Evolutionary conservation across 257 asterid genomes (phyloP).

Genomic region (Solanum tacnaense): DNA sequence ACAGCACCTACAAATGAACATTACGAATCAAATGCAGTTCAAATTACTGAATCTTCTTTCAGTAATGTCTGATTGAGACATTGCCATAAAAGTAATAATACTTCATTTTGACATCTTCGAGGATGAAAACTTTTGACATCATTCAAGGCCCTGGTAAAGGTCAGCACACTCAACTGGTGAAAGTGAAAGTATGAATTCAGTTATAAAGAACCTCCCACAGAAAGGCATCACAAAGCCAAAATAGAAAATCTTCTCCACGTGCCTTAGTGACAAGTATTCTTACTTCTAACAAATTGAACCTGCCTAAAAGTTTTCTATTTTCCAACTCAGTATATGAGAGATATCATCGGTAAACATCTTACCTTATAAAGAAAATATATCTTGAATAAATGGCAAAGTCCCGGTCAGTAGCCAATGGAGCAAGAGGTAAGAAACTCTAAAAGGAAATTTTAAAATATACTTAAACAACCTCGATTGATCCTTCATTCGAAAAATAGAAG

Average conservation of each 20-base stretch:
- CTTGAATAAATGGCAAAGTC: background rate
- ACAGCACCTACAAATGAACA: conserved; percentile 42
- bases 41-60: background rate
- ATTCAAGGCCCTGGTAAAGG: background rate
- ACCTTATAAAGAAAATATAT: background rate
- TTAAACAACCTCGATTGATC: background rate
- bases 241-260: background rate
- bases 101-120: background rate
- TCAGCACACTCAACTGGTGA: background rate
- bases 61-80: background rate
- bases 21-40: background rate
- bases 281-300: background rate
- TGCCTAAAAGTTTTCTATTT: background rate
- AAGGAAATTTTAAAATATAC: background rate
- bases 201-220: background rate
- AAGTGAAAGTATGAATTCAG: background rate
- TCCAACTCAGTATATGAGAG: background rate
- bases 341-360: background rate
- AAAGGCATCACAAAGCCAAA: background rate
- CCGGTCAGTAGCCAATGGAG: background rate
- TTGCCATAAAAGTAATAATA: background rate
- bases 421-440: background rate
- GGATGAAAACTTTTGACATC: background rate
- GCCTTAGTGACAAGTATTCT: background rate
- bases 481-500: background rate